Evolutionary conservation across 148 eudicot genomes (phyloP).

Genomic region (Selenicereus undatus): DNA sequence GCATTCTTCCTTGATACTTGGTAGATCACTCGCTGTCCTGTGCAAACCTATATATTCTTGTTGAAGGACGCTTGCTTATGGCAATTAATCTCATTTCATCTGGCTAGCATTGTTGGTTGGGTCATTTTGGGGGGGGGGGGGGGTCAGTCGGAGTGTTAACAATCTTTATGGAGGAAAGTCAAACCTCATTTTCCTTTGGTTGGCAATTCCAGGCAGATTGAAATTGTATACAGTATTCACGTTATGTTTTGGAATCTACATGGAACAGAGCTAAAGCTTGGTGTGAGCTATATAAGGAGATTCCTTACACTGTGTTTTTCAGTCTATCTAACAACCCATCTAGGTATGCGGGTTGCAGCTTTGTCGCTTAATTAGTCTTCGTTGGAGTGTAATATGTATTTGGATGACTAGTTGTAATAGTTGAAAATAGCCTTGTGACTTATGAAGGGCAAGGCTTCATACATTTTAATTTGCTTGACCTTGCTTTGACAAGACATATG

Average conservation of each 20-base stretch:
- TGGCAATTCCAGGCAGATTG: neutral
- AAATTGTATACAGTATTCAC: neutral
- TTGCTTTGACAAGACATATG: neutral
- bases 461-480: neutral
- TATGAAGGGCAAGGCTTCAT: neutral
- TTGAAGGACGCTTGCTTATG: too few relatives aligned
- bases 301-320: neutral
- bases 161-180: neutral
- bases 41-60: too few relatives aligned
- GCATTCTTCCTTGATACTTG: neutral
- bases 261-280: neutral
- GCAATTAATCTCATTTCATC: neutral
- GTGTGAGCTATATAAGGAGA: neutral
- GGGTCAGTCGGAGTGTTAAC: too few relatives aligned
- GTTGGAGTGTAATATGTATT: neutral
- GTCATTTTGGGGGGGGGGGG: too few relatives aligned
- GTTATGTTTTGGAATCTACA: neutral
- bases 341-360: neutral
- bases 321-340: neutral
- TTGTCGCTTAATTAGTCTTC: neutral
- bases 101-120: neutral
- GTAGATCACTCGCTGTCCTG: too few relatives aligned
- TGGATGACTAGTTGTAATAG: neutral
- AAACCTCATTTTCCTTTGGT: neutral
- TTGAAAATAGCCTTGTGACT: neutral